Evolutionary conservation across 495 filamentous ascomycete genomes (phyloP).

Genomic region (Aspergillus carlsbadensis): DNA sequence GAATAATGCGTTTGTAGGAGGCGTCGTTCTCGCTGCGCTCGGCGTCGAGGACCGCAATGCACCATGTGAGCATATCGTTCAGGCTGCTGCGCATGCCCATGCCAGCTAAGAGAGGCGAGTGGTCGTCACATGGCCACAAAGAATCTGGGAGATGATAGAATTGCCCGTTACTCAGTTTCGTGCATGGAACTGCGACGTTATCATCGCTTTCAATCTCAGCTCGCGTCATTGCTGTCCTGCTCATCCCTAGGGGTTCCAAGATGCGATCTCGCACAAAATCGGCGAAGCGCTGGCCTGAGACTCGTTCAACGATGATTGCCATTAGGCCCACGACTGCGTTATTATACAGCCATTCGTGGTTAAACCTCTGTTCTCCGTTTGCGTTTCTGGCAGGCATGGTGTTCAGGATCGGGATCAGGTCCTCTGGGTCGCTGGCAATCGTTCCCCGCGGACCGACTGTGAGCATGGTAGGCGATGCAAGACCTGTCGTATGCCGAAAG

Average conservation of each 20-base stretch:
- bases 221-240: too few species aligned
- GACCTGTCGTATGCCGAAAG: conserved; percentile 46
- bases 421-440: conserved; percentile 6
- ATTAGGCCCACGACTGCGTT: background rate
- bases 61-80: conserved; percentile 24
- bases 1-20: background rate
- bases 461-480: conserved; percentile 30
- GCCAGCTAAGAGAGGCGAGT: background rate
- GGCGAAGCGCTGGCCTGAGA: background rate
- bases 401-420: conserved; percentile 32
- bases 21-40: conserved; percentile 7
- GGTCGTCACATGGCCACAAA: too few species aligned
- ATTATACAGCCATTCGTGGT: background rate
- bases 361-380: background rate
- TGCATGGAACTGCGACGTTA: too few species aligned
- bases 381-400: background rate
- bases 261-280: background rate
- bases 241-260: too few species aligned
- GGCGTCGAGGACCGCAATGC: conserved; percentile 13
- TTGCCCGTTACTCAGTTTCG: too few species aligned
- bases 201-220: too few species aligned
- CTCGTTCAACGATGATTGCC: background rate
- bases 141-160: too few species aligned
- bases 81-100: conserved; percentile 17
- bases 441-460: conserved; percentile 14